These are phyloP conservation scores for Hyparrhenia diplandra DNA, from an alignment of 176 grass and related monocot genomes.

Conservation along the genomic window DNA sequence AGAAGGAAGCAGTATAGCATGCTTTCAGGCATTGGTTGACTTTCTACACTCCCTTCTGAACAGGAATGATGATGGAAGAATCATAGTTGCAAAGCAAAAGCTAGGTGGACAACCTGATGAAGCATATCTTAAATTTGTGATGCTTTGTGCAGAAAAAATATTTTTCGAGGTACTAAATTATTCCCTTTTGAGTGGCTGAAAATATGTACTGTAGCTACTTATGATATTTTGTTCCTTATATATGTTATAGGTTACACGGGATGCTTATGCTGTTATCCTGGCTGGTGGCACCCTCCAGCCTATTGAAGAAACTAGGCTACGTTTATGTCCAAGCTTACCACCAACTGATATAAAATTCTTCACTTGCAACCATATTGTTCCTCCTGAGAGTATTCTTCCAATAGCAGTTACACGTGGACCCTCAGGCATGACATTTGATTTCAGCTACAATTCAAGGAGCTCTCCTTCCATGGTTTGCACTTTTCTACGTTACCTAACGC, in stretches of 20 bases:
- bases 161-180: constrained; percentile 64
- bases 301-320: constrained; percentile 93
- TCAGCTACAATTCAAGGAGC: constrained; percentile 85
- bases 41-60: constrained; percentile 67
- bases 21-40: constrained; percentile 67
- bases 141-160: constrained; percentile 83
- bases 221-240: not conserved
- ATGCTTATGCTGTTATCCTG: constrained; percentile 73
- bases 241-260: constrained; percentile 48
- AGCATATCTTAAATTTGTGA: constrained; percentile 84
- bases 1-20: constrained; percentile 71
- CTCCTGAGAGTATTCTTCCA: constrained; percentile 89
- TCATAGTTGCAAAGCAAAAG: constrained; percentile 59
- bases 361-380: constrained; percentile 90
- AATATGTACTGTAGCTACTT: not conserved
- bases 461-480: constrained; percentile 62
- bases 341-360: constrained; percentile 65
- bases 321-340: constrained; percentile 57
- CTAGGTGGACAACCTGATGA: constrained; percentile 53
- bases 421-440: constrained; percentile 93
- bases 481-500: not conserved
- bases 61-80: constrained; percentile 78
- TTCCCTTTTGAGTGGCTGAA: not conserved
- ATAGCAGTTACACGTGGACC: constrained; percentile 78
- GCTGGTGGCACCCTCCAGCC: constrained; percentile 91